Evolutionary conservation across 2,329 filamentous ascomycete genomes (phyloP), one percentile per base, ranked within the genome.

Genomic region (Ilyonectria destructans): DNA sequence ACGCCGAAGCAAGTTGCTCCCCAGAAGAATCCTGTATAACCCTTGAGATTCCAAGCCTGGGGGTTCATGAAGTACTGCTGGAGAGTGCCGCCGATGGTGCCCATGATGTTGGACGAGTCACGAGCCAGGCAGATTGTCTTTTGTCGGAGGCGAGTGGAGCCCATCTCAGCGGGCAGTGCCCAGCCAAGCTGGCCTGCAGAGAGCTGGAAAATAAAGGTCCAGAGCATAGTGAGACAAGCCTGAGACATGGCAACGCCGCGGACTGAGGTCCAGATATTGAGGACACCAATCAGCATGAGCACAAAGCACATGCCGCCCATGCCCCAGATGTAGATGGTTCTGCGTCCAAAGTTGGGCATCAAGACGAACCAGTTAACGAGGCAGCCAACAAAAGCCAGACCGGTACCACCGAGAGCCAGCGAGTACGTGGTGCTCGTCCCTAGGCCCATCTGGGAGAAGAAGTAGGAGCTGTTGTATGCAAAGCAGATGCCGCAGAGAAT

Each of bases 241-340:
- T 82, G 81, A 0, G 77, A 64, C 65, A 82, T 83, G 10, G 75
- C 74, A 29, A 75, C 64, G 7, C 58, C 40, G 9, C 71, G 17
- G 6, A 71, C 68, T 76, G 66, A 65, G 7, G 71, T 76, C 23
- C 59, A 78, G 0, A 79, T 80, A 62, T 81, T 84, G 57, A 86
- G 77, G 2, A 83, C 69, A 0, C 85, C 80, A 15, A 88, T 80
- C n/a, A 81, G 74, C 9, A 83, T 80, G 1, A 85, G 78, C 0
- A 79, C 76, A 45, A 69, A 1, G 65, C 75, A 72, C 81, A 87
- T 80, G 21, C 77, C 75, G 3, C 80, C 80, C 35, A 84, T 81
- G 19, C 86, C 86, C 21, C 74, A 75, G 19, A 86, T 76, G 61
- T 87, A 83, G 7, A 85, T 77, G 1, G 78, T 81, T 2, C 84